Evolutionary conservation across 768 basidiomycete genomes (phyloP), one percentile per base, ranked within the genome.

Genomic region (Trametes punicea): DNA sequence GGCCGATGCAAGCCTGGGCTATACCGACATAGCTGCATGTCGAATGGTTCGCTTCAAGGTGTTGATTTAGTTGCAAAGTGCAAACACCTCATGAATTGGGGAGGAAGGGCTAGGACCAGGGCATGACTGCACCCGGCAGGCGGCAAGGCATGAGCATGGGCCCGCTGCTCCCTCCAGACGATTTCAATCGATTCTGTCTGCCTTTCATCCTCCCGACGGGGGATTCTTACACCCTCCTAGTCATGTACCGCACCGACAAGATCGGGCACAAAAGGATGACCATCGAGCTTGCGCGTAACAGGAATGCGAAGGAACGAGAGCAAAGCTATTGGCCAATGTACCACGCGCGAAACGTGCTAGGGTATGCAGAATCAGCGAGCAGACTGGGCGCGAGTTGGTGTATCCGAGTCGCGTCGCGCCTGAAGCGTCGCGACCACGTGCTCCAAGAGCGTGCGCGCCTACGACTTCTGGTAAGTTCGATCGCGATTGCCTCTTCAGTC

Each of bases 391-490:
- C 29, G 26, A 33, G 34, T 18, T 6, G 4, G 18, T 9, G n/a
- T 23, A 6, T 10, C 13, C 5, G 34, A 36, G 34, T 36, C 34
- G 34, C 34, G 31, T n/a, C 45, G 56, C 56, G 38, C 38, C 55
- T 13, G 13, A 13, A 15, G 6, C 15, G 39, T 21, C 48, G 38
- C 53, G 48, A 6, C 34, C 58, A 49, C 58, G 53, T 60, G 58
- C 40, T 10, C 20, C 13, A 8, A 21, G 9, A 50, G 47, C 18
- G 51, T 30, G 51, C 40, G 26, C 29, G 21, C 41, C 49, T 51
- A 39, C 29, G 39, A 42, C 33, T 63, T 63, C 62, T 60, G 40
- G 59, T 36, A 56, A 26, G 41, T 63, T 63, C 62, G 62, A 63
- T 63, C 59, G 56, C 56, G 56, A 58, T 51, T 48, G 44, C 57